Percentiles rank a stretch among this genome's conserved stretches.
Conservation (phyloP, 1,284 basidiomycete species). For the Inonotus hispidus region DNA sequence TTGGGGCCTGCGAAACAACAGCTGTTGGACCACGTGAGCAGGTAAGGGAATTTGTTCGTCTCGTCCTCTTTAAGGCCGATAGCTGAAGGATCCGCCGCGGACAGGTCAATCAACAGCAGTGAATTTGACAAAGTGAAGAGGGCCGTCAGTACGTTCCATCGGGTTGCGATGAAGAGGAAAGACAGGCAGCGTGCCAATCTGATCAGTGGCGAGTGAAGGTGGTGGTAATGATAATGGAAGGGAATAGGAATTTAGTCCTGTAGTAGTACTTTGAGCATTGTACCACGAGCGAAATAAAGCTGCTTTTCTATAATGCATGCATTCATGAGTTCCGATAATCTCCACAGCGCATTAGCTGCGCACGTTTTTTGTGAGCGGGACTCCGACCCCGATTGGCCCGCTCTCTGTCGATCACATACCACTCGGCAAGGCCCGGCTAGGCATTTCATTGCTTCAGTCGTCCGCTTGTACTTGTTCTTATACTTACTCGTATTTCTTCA, state of each 20-base stretch:
- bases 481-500: background rate
- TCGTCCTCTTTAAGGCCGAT: background rate
- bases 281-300: background rate
- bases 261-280: background rate
- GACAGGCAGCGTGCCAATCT: constrained; percentile 54
- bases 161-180: constrained; percentile 62
- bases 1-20: constrained; percentile 67
- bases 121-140: constrained; percentile 79
- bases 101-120: constrained; percentile 33
- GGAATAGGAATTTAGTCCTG: background rate
- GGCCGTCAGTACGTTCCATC: constrained; percentile 58
- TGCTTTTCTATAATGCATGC: background rate
- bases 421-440: background rate
- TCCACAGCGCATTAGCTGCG: constrained; percentile 8
- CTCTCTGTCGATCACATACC: background rate
- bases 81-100: constrained; percentile 1
- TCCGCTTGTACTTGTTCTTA: background rate
- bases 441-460: background rate
- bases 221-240: background rate
- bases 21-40: constrained; percentile 70
- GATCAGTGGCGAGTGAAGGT: constrained; percentile 28
- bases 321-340: background rate
- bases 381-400: constrained; percentile 3
- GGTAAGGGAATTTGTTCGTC: constrained; percentile 42
- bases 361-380: background rate